Evolutionary conservation across 2,329 filamentous ascomycete genomes (phyloP), one percentile per base, ranked within the genome.

Genomic region (Fusarium sp.): DNA sequence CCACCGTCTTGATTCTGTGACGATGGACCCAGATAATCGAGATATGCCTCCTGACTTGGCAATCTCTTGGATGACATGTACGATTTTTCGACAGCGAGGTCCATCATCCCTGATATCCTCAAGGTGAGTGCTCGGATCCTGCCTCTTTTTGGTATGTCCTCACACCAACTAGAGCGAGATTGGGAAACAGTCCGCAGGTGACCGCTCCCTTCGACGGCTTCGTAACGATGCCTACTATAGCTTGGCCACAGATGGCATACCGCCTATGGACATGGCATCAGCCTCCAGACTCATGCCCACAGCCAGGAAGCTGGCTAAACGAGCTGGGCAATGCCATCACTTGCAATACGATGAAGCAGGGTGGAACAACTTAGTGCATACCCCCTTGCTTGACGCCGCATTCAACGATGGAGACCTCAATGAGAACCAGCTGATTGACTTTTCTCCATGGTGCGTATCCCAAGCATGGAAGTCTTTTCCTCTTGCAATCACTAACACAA

Each of bases 301-400:
- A 6, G 57, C 23, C 48, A 45, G 37, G 35, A 56, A 62, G 16
- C 27, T 67, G 20, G 35, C 30, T 23, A 43, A 56, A 27, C 35
- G 27, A 27, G 58, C 43, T 41, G 45, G 48, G 4, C 23, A 62
- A 27, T 67, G 65, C 14, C 58, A 67, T 34, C 32, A 56, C 18
- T 34, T 50, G 48, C 58, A 67, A 30, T 43, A 57, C 50, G 59
- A 67, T 20, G 64, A 67, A 35, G 25, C 54, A 32, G 68, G 68
- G n/a, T 70, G 68, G 68, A 61, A 70, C n/a, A 41, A 70, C 35
- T 23, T 67, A 20, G 68, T 70, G 4, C 48, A 70, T 37, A 66
- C 63, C 30, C 52, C 58, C 8, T 9, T 70, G 11, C 64, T 67
- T 11, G 52, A 64, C 45, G 30, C 52, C 11, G 52, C 61, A 2